phyloP scores from a whole-genome alignment of 805 yeast species.

The Ogataea populi-albae region DNA sequence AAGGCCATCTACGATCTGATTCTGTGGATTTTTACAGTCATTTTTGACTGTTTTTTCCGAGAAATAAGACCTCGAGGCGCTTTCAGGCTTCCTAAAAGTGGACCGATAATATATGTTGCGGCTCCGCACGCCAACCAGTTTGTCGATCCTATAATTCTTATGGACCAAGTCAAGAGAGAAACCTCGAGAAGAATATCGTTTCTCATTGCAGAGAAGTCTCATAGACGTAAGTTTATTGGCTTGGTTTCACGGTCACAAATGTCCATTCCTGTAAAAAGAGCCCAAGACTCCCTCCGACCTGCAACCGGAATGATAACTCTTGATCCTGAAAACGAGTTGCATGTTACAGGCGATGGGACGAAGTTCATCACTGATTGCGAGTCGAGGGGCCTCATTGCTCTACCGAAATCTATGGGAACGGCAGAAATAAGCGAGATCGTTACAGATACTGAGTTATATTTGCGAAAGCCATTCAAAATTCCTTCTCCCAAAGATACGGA shows the following conservation, averaged over 20 bases:
- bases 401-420: conserved; percentile 77
- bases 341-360: conserved; percentile 64
- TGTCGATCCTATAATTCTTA: conserved; percentile 68
- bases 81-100: conserved; percentile 54
- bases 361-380: conserved; percentile 60
- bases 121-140: conserved; percentile 90
- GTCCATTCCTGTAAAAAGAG: conserved; percentile 88
- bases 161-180: conserved; percentile 68
- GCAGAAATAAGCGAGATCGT: conserved; percentile 65
- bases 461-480: conserved; percentile 65
- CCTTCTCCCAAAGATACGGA: conserved; percentile 40
- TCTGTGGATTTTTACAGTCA: conserved; percentile 43
- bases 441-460: conserved; percentile 65
- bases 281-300: conserved; percentile 75
- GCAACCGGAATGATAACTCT: conserved; percentile 67
- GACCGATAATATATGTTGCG: conserved; percentile 73
- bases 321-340: conserved; percentile 42
- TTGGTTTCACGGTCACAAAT: conserved; percentile 69
- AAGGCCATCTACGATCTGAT: conserved; percentile 49
- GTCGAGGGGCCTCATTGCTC: conserved; percentile 64
- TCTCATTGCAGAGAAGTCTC: conserved; percentile 53
- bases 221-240: conserved; percentile 59
- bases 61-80: conserved; percentile 75
- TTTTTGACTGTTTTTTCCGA: conserved; percentile 63
- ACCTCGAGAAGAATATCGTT: conserved; percentile 48